A percentile compares a stretch with the other conserved stretches of the same genome.
These are phyloP conservation scores for Cyanidiococcus yangmingshanensis DNA, from an alignment of 23 red algal species.

Conservation along the genomic window DNA sequence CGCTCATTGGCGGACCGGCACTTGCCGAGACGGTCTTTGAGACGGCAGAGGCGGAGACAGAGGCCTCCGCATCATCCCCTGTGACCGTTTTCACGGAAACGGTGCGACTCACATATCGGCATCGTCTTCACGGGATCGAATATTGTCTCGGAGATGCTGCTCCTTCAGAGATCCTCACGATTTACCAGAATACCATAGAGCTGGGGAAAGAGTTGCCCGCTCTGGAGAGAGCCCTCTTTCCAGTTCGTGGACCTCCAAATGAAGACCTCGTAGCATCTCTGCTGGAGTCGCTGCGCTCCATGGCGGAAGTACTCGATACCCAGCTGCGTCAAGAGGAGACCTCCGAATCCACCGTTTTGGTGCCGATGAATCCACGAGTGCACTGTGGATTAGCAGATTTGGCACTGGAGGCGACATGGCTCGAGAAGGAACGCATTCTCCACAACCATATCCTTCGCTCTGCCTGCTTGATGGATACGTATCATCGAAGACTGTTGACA, in stretches of 20 bases:
- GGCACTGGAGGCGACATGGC: constrained; percentile 43
- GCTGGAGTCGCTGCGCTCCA: constrained; percentile 44
- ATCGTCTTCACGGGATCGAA: not conserved
- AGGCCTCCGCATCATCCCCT: not conserved
- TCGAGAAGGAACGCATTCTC: constrained; percentile 33
- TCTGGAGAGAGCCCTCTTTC: constrained; percentile 21
- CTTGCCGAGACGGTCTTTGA: not conserved
- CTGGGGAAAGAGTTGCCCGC: not conserved
- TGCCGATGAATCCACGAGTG: constrained; percentile 27
- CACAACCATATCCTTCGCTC: constrained; percentile 16
- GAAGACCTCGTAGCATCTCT: constrained; percentile 30
- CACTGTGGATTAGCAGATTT: constrained; percentile 46
- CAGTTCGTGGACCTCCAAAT: constrained; percentile 50
- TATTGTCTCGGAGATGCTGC: not conserved
- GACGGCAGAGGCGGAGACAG: not conserved
- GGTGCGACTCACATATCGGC: not conserved
- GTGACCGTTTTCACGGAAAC: not conserved
- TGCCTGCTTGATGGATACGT: not conserved
- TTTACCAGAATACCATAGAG: not conserved
- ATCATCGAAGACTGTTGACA: not conserved
- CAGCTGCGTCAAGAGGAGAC: not conserved
- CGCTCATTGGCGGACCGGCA: constrained; percentile 13
- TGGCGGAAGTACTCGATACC: constrained; percentile 12
- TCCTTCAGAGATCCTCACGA: not conserved
- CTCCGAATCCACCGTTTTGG: not conserved